Base-by-base conservation (phyloP, 139 green algal genomes). In the Micractinium conductrix region DNA sequence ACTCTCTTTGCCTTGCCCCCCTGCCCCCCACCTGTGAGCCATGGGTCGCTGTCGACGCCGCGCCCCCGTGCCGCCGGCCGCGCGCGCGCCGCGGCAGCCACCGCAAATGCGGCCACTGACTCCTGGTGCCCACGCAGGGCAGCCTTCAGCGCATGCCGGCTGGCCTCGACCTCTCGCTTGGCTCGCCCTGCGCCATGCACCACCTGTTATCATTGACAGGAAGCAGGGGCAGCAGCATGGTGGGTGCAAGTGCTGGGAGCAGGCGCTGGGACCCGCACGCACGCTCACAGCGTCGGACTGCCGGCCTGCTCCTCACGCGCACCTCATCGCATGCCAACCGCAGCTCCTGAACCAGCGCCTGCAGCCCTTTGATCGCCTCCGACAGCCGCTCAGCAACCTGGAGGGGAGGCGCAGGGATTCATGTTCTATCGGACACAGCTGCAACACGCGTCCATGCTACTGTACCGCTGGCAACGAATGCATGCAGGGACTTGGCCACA, bases 1-100 rank as follows among this genome's bases (percentile, higher is more conserved):
- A n/a, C 53, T 22, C 53, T 62, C 19, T 21, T 19, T 68, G n/a
- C 38, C 8, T 24, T 4, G 7, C 22, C 78, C 33, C 38, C 19
- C 60, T 44, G n/a, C 4, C 62, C 24, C 63, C 42, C 79, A 80
- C 84, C 85, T 40, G 85, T 70, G 12, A 91, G 85, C 93, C 93
- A 96, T 0, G 93, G 93, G 80, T 96, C 93, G 10, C 35, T 63
- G 28, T 94, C 89, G 26, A 88, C 63, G n/a, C 50, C 50, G 42
- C 48, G 30, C 5, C 80, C 71, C 24, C 67, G 72, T 38, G 43
- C 76, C 8, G 30, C 48, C 33, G 67, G 80, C 62, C 88, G 79
- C 73, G 70, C 50, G 21, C 81, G 81, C 58, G 79, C 58, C 43
- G 82, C 60, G 22, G 48, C 35, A 16, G 63, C 80, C 40, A 60